Evolutionary conservation across 768 basidiomycete genomes (phyloP), one percentile per base, ranked within the genome.

Genomic region (button mushroom (Agaricus bisporus)): DNA sequence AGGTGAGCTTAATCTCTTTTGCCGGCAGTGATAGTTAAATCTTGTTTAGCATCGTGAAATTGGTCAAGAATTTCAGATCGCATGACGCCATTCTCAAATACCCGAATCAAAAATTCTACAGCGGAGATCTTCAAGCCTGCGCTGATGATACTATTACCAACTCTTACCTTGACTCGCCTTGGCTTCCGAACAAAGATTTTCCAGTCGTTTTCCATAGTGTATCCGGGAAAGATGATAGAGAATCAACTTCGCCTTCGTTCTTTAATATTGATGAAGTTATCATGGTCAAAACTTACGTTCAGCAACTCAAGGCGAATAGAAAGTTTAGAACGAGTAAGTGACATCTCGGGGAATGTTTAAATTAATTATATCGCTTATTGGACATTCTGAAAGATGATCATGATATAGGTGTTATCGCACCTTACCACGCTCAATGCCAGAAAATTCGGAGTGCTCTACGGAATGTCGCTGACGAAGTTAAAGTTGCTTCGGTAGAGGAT

Each of bases 201-300:
- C 84, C 86, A 0, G 66, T 87, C 39, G 65, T 87, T 1, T 85
- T 87, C 66, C 80, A 86, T 61, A 72, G 75, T 5, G 68, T 85
- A 6, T 60, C 68, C 12, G 85, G 86, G 12, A 78, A 78, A 57
- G 84, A 88, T 59, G 75, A 78, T 22, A 76, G 83, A 20, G 85
- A 87, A 60, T 76, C 77, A 1, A 73, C 76, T 0, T 86, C 85
- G 0, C 85, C 85, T 1, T 86, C 84, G 0, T 86, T 84, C 64
- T 87, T 86, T 70, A 88, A 88, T 51, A 74, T 80, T 32, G 75
- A 80, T 26, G 84, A 87, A 59, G 73, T 72, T 0, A 62, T 76
- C 0, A 73, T 77, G 41, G 80, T 86, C 42, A 79, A 78, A 57
- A 58, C 61, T 0, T 86, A 85, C 55, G 67, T 77, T 0, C 63